Conservation (phyloP, 2,329 filamentous ascomycete species). For the Clonostachys solani region DNA sequence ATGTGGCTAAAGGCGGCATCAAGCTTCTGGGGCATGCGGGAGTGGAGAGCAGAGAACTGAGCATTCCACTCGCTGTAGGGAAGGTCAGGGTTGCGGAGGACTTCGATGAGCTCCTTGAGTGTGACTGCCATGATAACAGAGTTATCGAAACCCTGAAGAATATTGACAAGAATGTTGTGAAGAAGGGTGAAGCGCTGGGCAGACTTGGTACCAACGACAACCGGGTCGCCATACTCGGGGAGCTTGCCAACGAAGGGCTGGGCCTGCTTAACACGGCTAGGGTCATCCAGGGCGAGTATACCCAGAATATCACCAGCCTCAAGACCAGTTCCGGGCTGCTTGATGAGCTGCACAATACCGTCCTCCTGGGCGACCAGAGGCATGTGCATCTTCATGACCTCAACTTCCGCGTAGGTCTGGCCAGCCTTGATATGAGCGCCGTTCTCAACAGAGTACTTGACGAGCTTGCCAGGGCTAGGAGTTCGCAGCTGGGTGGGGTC, state of each 20-base stretch:
- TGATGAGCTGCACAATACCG: conserved; percentile 95
- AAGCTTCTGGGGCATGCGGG: conserved; percentile 93
- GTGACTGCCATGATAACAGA: conserved; percentile 90
- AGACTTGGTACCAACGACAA: conserved; percentile 86
- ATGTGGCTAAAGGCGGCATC: conserved; percentile 78
- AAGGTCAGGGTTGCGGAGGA: conserved; percentile 83
- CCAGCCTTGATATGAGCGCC: conserved; percentile 89
- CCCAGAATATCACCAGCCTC: conserved; percentile 98
- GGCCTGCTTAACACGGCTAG: conserved; percentile 92
- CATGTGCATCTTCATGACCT: conserved; percentile 99
- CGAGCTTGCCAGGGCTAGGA: conserved; percentile 92
- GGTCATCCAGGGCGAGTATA: conserved; percentile 92
- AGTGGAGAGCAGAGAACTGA: conserved; percentile 93
- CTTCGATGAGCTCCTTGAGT: conserved; percentile 83
- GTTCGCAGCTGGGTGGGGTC: conserved; percentile 95
- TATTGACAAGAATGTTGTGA: conserved; percentile 76
- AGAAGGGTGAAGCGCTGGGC: conserved; percentile 81
- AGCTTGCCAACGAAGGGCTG: conserved; percentile 90
- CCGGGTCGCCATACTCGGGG: conserved; percentile 79
- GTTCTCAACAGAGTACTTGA: conserved; percentile 96
- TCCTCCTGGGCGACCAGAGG: conserved; percentile 92
- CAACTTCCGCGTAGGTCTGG: conserved; percentile 91
- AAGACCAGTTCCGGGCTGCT: conserved; percentile 96
- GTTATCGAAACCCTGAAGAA: conserved; percentile 93
- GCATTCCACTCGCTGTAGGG: conserved; percentile 96